Evolutionary conservation across 2,329 filamentous ascomycete genomes (phyloP).

Genomic region (Alternaria metachromatica): DNA sequence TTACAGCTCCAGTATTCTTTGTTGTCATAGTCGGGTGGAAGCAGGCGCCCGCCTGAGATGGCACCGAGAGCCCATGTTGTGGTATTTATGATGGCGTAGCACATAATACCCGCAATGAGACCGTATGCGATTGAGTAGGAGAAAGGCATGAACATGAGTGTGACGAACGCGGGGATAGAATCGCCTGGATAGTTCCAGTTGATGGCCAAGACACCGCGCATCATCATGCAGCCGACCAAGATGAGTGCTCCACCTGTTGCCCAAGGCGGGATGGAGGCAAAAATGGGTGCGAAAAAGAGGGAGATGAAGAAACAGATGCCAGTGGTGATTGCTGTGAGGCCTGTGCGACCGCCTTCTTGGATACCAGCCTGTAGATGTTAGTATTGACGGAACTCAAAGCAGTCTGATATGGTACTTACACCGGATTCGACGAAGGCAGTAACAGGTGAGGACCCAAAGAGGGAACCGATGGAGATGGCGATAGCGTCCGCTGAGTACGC

Average conservation of each 20-base stretch:
- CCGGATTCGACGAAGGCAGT: conserved; percentile 88
- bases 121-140: conserved; percentile 89
- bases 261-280: conserved; percentile 88
- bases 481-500: conserved; percentile 86
- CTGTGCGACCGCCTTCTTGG: conserved; percentile 83
- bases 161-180: conserved; percentile 82
- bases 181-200: conserved; percentile 87
- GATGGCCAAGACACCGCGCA: conserved; percentile 76
- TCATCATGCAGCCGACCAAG: conserved; percentile 86
- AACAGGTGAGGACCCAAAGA: conserved; percentile 80
- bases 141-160: conserved; percentile 85
- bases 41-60: conserved; percentile 22
- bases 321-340: conserved; percentile 77
- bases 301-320: conserved; percentile 80
- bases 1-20: conserved; percentile 41
- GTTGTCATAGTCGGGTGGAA: conserved; percentile 36
- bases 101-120: conserved; percentile 78
- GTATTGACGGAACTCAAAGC: not conserved
- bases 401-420: conserved; percentile 46
- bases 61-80: conserved; percentile 58
- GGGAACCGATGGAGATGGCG: conserved; percentile 78
- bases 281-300: conserved; percentile 89
- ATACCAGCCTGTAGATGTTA: conserved; percentile 65
- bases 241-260: conserved; percentile 88
- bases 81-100: conserved; percentile 77